phyloP scores from a whole-genome alignment of 306 rosid genomes.

The Pachyrhizus erosus region DNA sequence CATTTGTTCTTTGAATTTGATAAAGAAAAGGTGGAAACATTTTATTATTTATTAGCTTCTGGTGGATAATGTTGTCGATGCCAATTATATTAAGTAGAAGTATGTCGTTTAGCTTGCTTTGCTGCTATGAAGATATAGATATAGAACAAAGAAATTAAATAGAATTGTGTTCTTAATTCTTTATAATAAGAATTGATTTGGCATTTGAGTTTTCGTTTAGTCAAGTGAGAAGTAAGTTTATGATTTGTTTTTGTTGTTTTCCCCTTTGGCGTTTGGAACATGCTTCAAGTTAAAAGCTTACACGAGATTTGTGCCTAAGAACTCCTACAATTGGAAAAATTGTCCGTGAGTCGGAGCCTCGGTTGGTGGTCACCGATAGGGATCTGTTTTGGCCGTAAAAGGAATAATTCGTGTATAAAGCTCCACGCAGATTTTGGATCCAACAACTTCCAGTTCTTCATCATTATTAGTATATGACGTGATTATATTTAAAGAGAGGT shows the following conservation, averaged over 20 bases:
- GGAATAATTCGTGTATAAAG: constrained; percentile 23
- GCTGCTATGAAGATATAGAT: constrained; percentile 1
- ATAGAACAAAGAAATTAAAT: neutral
- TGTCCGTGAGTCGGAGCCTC: neutral
- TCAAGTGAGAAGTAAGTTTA: neutral
- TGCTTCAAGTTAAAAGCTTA: neutral
- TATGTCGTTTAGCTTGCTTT: neutral
- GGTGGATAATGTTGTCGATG: neutral
- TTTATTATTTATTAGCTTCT: constrained; percentile 16
- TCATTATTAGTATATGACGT: neutral
- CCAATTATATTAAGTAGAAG: neutral
- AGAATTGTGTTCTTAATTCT: neutral
- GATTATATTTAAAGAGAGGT: neutral
- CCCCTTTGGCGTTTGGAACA: neutral
- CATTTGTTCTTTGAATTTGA: constrained; percentile 30
- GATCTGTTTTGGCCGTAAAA: constrained; percentile 11
- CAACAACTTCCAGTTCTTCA: neutral
- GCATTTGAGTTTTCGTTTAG: constrained; percentile 18
- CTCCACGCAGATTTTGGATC: neutral
- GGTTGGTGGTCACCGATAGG: neutral
- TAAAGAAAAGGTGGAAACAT: constrained; percentile 8
- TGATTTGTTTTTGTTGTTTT: neutral
- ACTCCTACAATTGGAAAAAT: neutral
- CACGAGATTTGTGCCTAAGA: neutral
- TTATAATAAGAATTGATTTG: neutral